Evolutionary conservation across 495 filamentous ascomycete species (phyloP).

Genomic region (Ramalina peruviana): DNA sequence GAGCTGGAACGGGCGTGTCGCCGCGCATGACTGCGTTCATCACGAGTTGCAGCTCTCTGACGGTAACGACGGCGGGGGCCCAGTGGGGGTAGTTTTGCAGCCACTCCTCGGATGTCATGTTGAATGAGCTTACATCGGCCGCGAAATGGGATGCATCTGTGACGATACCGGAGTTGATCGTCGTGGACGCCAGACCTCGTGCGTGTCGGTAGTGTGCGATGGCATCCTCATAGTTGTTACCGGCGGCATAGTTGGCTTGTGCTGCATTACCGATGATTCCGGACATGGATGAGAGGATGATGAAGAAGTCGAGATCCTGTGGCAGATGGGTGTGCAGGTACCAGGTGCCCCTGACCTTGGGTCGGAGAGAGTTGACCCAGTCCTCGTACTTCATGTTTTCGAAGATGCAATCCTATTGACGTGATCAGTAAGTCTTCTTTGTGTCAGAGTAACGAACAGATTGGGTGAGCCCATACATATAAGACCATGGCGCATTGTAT

Average conservation of each 20-base stretch:
- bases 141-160: background rate
- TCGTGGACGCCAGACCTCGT: too few species aligned
- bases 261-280: conserved; percentile 15
- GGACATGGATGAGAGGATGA: conserved; percentile 19
- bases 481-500: conserved; percentile 32
- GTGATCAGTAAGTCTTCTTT: background rate
- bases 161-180: background rate
- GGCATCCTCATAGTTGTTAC: conserved; percentile 21
- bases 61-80: too few species aligned
- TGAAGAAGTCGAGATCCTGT: conserved; percentile 28
- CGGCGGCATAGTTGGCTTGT: conserved; percentile 24
- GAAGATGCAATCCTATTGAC: conserved; percentile 35
- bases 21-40: too few species aligned
- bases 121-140: too few species aligned
- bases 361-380: conserved; percentile 34
- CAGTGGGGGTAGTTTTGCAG: too few species aligned
- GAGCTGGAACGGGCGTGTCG: too few species aligned
- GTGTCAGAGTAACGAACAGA: background rate
- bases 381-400: conserved; percentile 39
- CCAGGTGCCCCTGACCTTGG: conserved; percentile 37
- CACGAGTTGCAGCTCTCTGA: too few species aligned
- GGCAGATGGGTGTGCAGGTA: conserved; percentile 24
- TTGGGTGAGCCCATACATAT: conserved; percentile 3
- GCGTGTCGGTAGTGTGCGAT: conserved; percentile 14
- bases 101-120: too few species aligned